Evolutionary conservation across 2,329 filamentous ascomycete species (phyloP).

Genomic region (Penicillium thymicola): DNA sequence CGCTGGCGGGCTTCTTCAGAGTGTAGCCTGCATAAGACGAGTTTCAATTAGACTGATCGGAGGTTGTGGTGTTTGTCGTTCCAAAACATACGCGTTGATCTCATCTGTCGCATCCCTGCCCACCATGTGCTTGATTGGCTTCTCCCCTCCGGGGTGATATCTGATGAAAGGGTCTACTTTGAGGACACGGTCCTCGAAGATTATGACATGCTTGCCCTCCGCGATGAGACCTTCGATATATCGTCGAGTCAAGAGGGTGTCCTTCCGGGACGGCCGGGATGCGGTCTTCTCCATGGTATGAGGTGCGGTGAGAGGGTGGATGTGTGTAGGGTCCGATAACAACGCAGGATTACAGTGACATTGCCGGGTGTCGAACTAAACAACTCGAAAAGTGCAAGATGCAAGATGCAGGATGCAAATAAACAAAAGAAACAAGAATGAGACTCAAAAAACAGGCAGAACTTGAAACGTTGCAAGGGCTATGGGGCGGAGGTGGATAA

Average conservation of each 20-base stretch:
- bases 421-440: not conserved
- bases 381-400: not conserved
- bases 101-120: slow-evolving; percentile 93
- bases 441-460: slow-evolving; percentile 7
- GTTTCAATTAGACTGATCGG: slow-evolving; percentile 15
- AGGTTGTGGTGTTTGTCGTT: slow-evolving; percentile 2
- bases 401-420: not conserved
- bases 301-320: slow-evolving; percentile 5
- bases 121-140: slow-evolving; percentile 89
- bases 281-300: slow-evolving; percentile 20
- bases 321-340: not conserved
- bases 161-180: slow-evolving; percentile 85
- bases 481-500: slow-evolving; percentile 18
- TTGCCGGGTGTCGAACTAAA: not conserved
- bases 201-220: slow-evolving; percentile 72
- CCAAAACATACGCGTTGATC: slow-evolving; percentile 70
- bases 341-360: slow-evolving; percentile 1
- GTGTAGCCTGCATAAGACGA: slow-evolving; percentile 62
- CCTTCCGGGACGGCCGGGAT: slow-evolving; percentile 38
- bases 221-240: slow-evolving; percentile 81
- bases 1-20: slow-evolving; percentile 69
- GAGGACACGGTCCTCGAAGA: slow-evolving; percentile 75
- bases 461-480: slow-evolving; percentile 6
- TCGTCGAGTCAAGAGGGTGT: slow-evolving; percentile 55
- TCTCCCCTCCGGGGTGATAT: slow-evolving; percentile 89